These are phyloP conservation scores for Pilatotrama ljubarskyi DNA, from an alignment of 768 basidiomycete genomes.

Conservation along the genomic window DNA sequence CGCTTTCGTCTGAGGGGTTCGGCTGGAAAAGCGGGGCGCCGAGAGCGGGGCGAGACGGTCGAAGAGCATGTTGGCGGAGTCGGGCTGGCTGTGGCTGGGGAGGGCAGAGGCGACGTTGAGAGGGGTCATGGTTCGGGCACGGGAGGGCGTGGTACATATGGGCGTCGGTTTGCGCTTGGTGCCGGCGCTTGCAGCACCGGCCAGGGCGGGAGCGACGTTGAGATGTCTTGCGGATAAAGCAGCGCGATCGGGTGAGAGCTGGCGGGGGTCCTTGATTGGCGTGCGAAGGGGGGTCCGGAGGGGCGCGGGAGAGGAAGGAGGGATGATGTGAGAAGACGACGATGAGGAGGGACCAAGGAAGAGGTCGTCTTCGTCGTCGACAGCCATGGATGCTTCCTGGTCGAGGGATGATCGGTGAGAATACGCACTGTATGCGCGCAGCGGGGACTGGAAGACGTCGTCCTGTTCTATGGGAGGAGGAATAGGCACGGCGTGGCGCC, in stretches of 20 bases:
- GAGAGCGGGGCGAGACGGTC: slow-evolving; percentile 57
- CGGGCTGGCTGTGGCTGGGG: slow-evolving; percentile 16
- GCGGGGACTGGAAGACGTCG: slow-evolving; percentile 50
- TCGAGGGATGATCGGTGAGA: slow-evolving; percentile 23
- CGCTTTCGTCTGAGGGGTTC: slow-evolving; percentile 53
- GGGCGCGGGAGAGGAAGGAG: slow-evolving; percentile 47
- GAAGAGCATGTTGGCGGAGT: slow-evolving; percentile 31
- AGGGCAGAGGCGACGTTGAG: slow-evolving; percentile 36
- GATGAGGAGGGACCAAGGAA: slow-evolving; percentile 52
- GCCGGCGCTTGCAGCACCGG: slow-evolving; percentile 33
- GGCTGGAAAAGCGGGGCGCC: slow-evolving; percentile 48
- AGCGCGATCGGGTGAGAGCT: slow-evolving; percentile 37
- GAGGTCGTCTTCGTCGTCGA: slow-evolving; percentile 45
- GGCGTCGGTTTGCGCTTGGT: slow-evolving; percentile 67
- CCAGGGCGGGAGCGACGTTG: slow-evolving; percentile 25
- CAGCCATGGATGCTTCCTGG: slow-evolving; percentile 48
- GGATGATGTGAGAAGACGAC: slow-evolving; percentile 40
- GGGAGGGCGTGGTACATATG: slow-evolving; percentile 55
- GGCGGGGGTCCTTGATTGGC: slow-evolving; percentile 49
- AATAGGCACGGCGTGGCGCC: slow-evolving; percentile 45
- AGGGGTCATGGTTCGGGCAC: slow-evolving; percentile 44
- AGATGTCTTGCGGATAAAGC: slow-evolving; percentile 39
- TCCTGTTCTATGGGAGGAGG: slow-evolving; percentile 40
- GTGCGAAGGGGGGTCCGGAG: slow-evolving; percentile 64
- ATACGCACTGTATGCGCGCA: slow-evolving; percentile 42